These are phyloP conservation scores for Dactylonectria macrodidyma DNA, from an alignment of 2,329 filamentous ascomycete species.

Conservation along the genomic window DNA sequence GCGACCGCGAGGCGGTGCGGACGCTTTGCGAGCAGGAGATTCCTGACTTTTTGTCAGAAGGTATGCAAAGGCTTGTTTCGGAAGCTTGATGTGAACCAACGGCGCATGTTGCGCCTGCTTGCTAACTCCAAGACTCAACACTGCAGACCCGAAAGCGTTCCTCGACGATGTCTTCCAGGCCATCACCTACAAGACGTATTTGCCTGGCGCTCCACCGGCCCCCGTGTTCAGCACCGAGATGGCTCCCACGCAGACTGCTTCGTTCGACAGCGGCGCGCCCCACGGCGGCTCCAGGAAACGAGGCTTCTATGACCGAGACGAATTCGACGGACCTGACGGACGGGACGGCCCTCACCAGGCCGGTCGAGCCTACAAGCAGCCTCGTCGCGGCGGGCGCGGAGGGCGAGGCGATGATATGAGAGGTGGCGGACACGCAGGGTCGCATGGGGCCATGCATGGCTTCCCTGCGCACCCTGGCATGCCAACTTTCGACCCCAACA, in stretches of 20 bases:
- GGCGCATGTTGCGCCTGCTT: not conserved
- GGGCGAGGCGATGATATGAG: conserved; percentile 44
- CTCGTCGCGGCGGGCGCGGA: conserved; percentile 66
- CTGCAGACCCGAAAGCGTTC: conserved; percentile 64
- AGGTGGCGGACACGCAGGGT: conserved; percentile 36
- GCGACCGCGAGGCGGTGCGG: conserved; percentile 74
- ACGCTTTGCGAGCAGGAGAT: conserved; percentile 80
- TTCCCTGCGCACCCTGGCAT: conserved; percentile 46
- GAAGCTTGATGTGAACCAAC: not conserved
- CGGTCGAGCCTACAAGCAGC: conserved; percentile 71
- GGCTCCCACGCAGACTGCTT: conserved; percentile 39
- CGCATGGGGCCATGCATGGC: conserved; percentile 27
- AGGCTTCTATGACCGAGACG: conserved; percentile 52
- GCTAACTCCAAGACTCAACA: conserved; percentile 26
- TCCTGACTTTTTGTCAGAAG: conserved; percentile 81
- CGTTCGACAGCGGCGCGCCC: conserved; percentile 23
- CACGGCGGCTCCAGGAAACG: conserved; percentile 53
- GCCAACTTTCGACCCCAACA: conserved; percentile 70
- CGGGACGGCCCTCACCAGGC: conserved; percentile 46
- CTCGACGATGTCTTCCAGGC: conserved; percentile 80
- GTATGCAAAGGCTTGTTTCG: conserved; percentile 47
- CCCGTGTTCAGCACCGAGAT: conserved; percentile 44
- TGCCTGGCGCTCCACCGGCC: conserved; percentile 67
- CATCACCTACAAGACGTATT: conserved; percentile 73
- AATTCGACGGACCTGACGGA: conserved; percentile 36